phyloP scores from a whole-genome alignment of 2,329 filamentous ascomycete genomes.

The Lasiodiplodia citricola region DNA sequence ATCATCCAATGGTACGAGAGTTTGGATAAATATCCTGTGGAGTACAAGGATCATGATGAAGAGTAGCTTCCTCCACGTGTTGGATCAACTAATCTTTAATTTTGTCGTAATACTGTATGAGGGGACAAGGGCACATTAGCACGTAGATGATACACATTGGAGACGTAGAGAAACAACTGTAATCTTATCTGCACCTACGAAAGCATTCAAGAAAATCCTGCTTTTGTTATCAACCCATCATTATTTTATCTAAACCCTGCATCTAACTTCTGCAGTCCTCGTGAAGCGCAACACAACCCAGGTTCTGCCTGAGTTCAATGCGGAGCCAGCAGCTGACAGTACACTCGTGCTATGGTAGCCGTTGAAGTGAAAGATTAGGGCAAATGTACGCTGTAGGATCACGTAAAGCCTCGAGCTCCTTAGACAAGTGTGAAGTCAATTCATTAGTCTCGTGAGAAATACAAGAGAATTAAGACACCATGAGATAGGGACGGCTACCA shows the following conservation, averaged over 20 bases:
- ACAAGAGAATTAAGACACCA: no score
- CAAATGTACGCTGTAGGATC: no score
- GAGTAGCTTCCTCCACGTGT: neutral
- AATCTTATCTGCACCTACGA: neutral
- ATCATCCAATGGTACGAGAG: conserved; percentile 43
- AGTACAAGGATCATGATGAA: conserved; percentile 27
- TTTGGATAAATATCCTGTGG: conserved; percentile 40
- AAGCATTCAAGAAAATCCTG: neutral
- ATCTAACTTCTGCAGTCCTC: neutral
- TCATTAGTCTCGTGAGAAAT: no score
- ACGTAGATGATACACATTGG: neutral
- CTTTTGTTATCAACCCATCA: neutral
- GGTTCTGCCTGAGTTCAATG: no score
- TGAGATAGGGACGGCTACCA: no score
- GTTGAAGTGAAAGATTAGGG: no score
- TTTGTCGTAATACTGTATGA: neutral
- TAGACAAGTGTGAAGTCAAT: no score
- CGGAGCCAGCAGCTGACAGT: no score
- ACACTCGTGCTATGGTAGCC: no score
- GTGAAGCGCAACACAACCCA: no score
- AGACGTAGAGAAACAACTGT: neutral
- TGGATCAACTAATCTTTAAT: neutral
- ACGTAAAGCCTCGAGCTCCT: no score
- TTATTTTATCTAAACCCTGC: neutral
- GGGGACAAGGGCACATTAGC: neutral